Percentiles rank a stretch among this genome's conserved stretches.
Conservation (phyloP, 1,284 basidiomycete genomes). For the Malassezia dermatis region DNA sequence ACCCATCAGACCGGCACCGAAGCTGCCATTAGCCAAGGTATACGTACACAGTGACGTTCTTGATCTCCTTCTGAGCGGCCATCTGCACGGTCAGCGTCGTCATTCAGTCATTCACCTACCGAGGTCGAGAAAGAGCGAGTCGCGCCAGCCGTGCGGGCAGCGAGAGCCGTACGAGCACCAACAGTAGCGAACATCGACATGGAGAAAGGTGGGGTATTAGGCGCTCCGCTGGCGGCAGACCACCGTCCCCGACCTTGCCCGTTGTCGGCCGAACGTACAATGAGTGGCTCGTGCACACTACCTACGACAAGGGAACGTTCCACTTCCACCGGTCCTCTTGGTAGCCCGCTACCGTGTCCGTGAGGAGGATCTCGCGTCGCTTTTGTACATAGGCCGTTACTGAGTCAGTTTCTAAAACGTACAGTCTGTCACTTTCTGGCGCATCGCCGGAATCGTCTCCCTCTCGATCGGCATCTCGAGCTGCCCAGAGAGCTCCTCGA, state of each 20-base stretch:
- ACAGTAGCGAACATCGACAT: slow-evolving; percentile 9
- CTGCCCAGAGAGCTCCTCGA: slow-evolving; percentile 84
- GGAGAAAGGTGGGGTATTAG: not conserved
- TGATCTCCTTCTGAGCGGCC: slow-evolving; percentile 36
- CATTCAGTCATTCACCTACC: slow-evolving; percentile 1
- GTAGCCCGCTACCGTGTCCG: slow-evolving; percentile 85
- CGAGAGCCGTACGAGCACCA: slow-evolving; percentile 8
- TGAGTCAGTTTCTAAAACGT: not conserved
- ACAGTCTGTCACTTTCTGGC: slow-evolving; percentile 82
- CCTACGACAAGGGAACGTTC: slow-evolving; percentile 28
- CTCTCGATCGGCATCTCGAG: slow-evolving; percentile 81
- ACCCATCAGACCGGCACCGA: slow-evolving; percentile 47
- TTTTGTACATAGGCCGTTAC: slow-evolving; percentile 73
- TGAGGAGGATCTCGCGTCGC: slow-evolving; percentile 78
- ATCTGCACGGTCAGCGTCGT: slow-evolving; percentile 6
- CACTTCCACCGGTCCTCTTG: slow-evolving; percentile 61
- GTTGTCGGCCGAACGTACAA: slow-evolving; percentile 2
- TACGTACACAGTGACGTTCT: slow-evolving; percentile 47
- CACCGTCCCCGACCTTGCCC: not conserved
- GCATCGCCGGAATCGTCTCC: slow-evolving; percentile 66
- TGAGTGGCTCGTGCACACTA: slow-evolving; percentile 9
- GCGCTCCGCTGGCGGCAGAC: not conserved
- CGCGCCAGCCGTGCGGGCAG: not conserved
- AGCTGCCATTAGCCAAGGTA: slow-evolving; percentile 21
- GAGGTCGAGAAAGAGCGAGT: slow-evolving; percentile 15